Base-by-base conservation (phyloP, 306 rosid species). In the Sophora flavescens region DNA sequence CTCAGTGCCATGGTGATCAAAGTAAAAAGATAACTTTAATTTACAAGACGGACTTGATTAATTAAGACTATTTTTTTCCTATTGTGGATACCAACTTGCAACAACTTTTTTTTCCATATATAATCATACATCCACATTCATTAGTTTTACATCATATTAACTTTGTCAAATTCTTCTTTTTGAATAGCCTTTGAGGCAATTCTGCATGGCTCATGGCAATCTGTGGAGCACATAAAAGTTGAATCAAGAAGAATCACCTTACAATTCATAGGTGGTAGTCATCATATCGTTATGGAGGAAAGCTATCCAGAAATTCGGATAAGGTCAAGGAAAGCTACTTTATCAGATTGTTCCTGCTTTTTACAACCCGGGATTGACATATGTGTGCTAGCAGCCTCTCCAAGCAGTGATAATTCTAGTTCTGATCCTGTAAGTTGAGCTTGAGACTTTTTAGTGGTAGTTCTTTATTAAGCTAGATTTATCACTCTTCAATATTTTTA, bases 281-380 rank as follows among this genome's bases (percentile, higher is more conserved):
- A 62, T 26, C 70, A 60, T 63, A 58, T 60, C 70, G 74, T 81
- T 68, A 71, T 48, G 65, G 89, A 78, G 70, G 86, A 71, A 76
- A 85, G 83, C 41, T 89, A 64, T 39, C 18, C 82, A 17, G 84
- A 82, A 70, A 68, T 90, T 28, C 78, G 95, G 8, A 32, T 88
- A 48, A 83, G 79, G 74, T 90, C 92, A 10, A 88, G 90, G 42
- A 70, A 63, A 73, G 90, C 95, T 39, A 86, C 85, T 62, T 65
- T 79, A 16, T 84, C 87, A 32, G 95, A 90, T 66, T 88, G 90
- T 75, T 84, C 85, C 18, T 78, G 90, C 81, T 70, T 86, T 81
- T 51, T 90, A 70, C 78, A 92, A 78, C 92, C 92, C 5, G 90
- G 95, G 13, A 72, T 90, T 18, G 92, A 90, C 60, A 70, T 90